phyloP scores from a whole-genome alignment of 768 basidiomycete genomes.

The Tylopilus subfusipes region DNA sequence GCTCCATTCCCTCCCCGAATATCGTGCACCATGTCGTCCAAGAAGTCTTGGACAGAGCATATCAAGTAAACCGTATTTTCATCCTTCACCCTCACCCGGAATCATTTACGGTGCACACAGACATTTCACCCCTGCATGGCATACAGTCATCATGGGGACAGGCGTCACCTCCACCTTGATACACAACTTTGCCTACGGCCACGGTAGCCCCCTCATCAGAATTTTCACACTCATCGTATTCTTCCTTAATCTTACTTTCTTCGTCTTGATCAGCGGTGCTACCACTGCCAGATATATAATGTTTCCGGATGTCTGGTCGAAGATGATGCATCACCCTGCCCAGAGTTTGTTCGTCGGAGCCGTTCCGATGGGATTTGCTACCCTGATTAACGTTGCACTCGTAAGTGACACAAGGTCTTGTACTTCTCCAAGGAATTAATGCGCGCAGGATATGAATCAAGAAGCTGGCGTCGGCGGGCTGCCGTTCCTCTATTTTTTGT shows the following conservation, averaged over 20 bases:
- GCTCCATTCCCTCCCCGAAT: neutral
- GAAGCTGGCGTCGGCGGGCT: slow-evolving; percentile 36
- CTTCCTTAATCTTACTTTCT: slow-evolving; percentile 39
- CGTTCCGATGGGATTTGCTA: slow-evolving; percentile 44
- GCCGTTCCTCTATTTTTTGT: slow-evolving; percentile 38
- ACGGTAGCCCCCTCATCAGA: slow-evolving; percentile 31
- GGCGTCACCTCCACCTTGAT: slow-evolving; percentile 40
- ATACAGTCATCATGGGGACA: slow-evolving; percentile 48
- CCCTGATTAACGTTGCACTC: slow-evolving; percentile 40
- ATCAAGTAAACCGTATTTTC: slow-evolving; percentile 25
- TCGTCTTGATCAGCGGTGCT: slow-evolving; percentile 32
- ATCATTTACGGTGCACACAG: slow-evolving; percentile 20
- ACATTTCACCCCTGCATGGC: slow-evolving; percentile 47
- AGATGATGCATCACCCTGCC: slow-evolving; percentile 44
- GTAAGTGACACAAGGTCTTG: slow-evolving; percentile 22
- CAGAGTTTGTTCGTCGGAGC: slow-evolving; percentile 46
- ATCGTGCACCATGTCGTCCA: slow-evolving; percentile 9
- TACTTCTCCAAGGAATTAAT: neutral
- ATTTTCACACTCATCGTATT: slow-evolving; percentile 37
- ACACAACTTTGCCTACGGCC: slow-evolving; percentile 43
- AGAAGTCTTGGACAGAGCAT: slow-evolving; percentile 37
- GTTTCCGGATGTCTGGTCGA: slow-evolving; percentile 42
- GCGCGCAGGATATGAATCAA: slow-evolving; percentile 30
- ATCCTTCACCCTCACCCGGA: neutral
- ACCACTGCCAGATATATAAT: slow-evolving; percentile 40